These are phyloP conservation scores for Magnusiomyces sp. DNA, from an alignment of 1,139 yeast species.

Conservation along the genomic window DNA sequence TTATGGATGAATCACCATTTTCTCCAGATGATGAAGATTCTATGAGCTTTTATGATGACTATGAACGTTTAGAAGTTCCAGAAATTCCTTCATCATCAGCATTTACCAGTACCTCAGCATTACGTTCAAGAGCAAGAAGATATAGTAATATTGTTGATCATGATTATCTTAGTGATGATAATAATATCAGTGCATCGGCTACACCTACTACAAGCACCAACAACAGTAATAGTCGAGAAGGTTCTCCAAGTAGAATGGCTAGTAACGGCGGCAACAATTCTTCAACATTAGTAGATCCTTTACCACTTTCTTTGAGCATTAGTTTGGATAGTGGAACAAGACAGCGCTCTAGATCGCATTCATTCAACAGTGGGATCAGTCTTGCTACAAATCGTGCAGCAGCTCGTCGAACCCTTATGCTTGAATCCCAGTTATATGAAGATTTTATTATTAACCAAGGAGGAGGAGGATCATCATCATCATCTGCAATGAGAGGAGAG, in stretches of 20 bases:
- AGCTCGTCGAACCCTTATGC: not conserved
- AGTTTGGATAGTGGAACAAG: too few species aligned
- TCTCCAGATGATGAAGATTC: not conserved
- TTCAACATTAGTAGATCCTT: too few species aligned
- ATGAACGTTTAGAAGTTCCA: not conserved
- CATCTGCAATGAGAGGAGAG: not conserved
- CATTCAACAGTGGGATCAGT: not conserved
- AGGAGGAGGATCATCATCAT: not conserved
- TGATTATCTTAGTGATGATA: not conserved
- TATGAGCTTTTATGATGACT: too few species aligned
- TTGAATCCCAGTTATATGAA: not conserved
- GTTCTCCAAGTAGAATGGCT: too few species aligned
- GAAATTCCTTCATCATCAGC: not conserved
- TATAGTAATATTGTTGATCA: not conserved
- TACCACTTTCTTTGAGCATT: too few species aligned
- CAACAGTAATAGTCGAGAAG: too few species aligned
- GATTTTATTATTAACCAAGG: not conserved
- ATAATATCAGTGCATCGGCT: not conserved
- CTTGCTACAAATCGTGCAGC: slow-evolving; percentile 2
- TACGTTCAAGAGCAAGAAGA: not conserved
- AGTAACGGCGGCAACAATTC: too few species aligned
- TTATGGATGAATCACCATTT: not conserved
- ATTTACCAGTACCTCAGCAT: not conserved
- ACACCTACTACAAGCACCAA: not conserved
- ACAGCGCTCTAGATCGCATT: not conserved